Conservation (phyloP, 164 flowering plant species). For the Tetrastigma voinierianum region DNA sequence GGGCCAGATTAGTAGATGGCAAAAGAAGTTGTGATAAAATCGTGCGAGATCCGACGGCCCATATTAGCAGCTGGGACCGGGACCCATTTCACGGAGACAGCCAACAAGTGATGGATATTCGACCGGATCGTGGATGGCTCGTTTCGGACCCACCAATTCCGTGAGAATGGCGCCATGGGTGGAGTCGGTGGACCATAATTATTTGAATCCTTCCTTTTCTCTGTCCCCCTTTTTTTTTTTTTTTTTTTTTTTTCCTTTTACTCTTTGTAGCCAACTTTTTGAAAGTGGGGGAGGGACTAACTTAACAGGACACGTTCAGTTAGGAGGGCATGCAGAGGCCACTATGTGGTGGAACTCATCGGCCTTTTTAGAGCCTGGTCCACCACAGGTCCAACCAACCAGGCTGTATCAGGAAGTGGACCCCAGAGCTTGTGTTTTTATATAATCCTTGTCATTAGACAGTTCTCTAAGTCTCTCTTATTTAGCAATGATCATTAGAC, state of each 20-base stretch:
- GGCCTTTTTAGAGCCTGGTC: not conserved
- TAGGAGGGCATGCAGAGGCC: not conserved
- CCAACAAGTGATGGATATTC: constrained; percentile 53
- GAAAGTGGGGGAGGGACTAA: not conserved
- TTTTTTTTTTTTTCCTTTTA: constrained; percentile 2
- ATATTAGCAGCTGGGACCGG: constrained; percentile 53
- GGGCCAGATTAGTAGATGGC: constrained; percentile 30
- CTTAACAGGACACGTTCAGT: not conserved
- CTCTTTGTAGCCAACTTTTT: constrained; percentile 22
- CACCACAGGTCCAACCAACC: not conserved
- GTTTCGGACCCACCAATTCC: constrained; percentile 43
- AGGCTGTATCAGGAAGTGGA: not conserved
- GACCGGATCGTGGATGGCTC: constrained; percentile 31
- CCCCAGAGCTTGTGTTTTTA: not conserved
- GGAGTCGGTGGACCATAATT: not conserved
- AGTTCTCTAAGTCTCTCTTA: too few species aligned
- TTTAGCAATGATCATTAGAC: too few species aligned
- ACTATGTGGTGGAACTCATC: not conserved
- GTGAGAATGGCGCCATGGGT: constrained; percentile 30
- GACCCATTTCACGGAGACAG: constrained; percentile 50
- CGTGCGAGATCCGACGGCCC: constrained; percentile 39
- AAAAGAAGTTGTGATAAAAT: constrained; percentile 29
- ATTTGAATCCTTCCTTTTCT: too few species aligned
- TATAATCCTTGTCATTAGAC: not conserved
- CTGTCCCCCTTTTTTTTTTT: too few species aligned